Evolutionary conservation across 345 rosid species (phyloP).

Genomic region (Citrus glauca): DNA sequence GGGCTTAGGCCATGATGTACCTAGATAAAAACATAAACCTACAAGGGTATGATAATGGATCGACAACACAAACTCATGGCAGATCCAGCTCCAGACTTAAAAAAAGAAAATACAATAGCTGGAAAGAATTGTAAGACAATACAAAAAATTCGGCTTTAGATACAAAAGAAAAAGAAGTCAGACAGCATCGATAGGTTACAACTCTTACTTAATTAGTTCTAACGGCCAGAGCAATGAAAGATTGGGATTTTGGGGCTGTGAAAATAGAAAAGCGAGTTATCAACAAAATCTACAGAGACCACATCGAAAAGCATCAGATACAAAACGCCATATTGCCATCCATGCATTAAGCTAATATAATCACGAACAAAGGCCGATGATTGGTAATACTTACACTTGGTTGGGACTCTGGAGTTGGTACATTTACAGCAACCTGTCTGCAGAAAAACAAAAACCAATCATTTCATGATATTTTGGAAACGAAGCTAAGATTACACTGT

Average conservation of each 20-base stretch:
- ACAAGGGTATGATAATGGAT: background rate
- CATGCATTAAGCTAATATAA: background rate
- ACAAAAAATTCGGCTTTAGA: background rate
- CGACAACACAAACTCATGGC: background rate
- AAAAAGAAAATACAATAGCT: background rate
- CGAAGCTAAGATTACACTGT: background rate
- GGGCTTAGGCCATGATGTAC: background rate
- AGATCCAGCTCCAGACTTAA: background rate
- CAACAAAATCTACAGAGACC: background rate
- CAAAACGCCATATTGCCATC: background rate
- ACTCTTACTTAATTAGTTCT: background rate
- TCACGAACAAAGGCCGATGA: conserved; percentile 5
- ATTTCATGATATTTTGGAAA: conserved; percentile 4
- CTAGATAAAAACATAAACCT: background rate
- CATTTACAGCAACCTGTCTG: conserved; percentile 69
- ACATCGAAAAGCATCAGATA: background rate
- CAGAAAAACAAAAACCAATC: conserved; percentile 20
- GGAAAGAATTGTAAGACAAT: background rate
- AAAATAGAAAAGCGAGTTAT: background rate
- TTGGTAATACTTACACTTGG: conserved; percentile 52
- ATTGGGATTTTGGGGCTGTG: background rate
- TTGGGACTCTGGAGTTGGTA: conserved; percentile 64
- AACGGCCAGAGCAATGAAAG: background rate
- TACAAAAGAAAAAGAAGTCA: background rate
- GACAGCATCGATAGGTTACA: background rate